Percentiles rank a stretch among this genome's conserved stretches.
phyloP scores from a whole-genome alignment of 108 stramenopile genomes.

The Cafeteria roenbergensis region DNA sequence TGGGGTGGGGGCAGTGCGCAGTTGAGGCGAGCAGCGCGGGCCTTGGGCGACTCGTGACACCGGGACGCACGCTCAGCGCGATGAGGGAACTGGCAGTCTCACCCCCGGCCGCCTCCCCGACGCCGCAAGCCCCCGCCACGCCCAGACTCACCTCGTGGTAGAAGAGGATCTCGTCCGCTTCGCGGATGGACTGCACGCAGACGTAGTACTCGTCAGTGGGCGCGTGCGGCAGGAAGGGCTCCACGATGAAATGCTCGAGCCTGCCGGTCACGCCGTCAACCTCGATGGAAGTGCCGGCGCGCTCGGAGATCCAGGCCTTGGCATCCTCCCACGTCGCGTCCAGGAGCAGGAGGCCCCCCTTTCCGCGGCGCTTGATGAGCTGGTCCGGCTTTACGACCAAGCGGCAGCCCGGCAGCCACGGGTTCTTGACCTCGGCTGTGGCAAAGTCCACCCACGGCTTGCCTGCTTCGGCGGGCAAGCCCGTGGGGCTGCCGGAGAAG shows the following conservation, averaged over 20 bases:
- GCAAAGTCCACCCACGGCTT: background rate
- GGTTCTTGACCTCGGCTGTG: background rate
- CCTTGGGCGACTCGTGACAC: too few relatives aligned
- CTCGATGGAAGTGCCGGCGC: constrained; percentile 52
- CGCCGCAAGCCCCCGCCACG: too few relatives aligned
- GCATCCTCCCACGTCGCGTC: constrained; percentile 57
- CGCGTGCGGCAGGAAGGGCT: constrained; percentile 66
- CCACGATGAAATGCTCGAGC: constrained; percentile 66
- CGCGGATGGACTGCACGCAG: constrained; percentile 61
- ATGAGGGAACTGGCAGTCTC: too few relatives aligned
- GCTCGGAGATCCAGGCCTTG: constrained; percentile 55
- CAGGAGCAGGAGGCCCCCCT: constrained; percentile 69
- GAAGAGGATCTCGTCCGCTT: constrained; percentile 67
- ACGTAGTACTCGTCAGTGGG: constrained; percentile 71
- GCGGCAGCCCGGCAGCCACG: background rate
- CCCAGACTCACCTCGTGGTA: constrained; percentile 33
- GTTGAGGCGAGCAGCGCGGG: too few relatives aligned
- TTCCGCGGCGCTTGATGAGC: constrained; percentile 75
- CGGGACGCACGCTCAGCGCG: too few relatives aligned
- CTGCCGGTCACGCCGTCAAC: constrained; percentile 54
- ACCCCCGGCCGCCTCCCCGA: too few relatives aligned
- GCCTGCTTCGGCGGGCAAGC: too few relatives aligned
- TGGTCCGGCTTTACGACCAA: constrained; percentile 81
- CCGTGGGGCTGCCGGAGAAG: too few relatives aligned
- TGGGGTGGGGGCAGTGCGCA: too few relatives aligned